Base-by-base conservation (phyloP, 148 eudicot species). In the Drosera capensis region DNA sequence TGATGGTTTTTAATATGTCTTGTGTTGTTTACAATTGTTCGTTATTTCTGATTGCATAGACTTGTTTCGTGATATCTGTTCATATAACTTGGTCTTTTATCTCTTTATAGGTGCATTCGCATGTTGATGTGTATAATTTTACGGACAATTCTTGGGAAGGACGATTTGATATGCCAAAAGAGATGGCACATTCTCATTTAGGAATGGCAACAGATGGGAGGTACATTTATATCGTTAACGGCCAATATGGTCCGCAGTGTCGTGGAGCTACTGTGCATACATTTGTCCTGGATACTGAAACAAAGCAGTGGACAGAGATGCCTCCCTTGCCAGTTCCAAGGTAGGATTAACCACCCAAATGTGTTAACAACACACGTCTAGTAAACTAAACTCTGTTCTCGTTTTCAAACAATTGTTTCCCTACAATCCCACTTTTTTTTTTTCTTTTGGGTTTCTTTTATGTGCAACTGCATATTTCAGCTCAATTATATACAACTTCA, bases 231-330 rank as follows among this genome's bases (percentile, higher is more conserved):
- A 59, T 58, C 19, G 17, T 69, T 18, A 54, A 69, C 7, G 74
- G 74, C 14, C 74, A 69, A 28, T 48, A 45, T 55, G 74, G 74
- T 23, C 74, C 74, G 19, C 74, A 69, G 34, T 69, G 74, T 37
- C 51, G 74, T 21, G 49, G 42, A 14, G 55, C 74, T 13, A 49
- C 41, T 21, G 48, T 63, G 26, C 40, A 9, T 9, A 25, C 52
- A 8, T 69, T 69, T 69, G 69, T 64, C 43, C 44, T 69, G 48
- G 74, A 69, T 24, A 59, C 74, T 20, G 34, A 42, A 25, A 69
- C 66, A 2, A 55, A 52, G 44, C 55, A 19, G 26, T 69, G 74
- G 69, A 20, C 14, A 22, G 20, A n/a, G 12, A 29, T 69, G 51
- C 74, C 74, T 20, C 55, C 66, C 1, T 59, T 69, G 35, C 74